phyloP scores from a whole-genome alignment of 1,284 basidiomycete genomes.

The Amylostereum areolatum region DNA sequence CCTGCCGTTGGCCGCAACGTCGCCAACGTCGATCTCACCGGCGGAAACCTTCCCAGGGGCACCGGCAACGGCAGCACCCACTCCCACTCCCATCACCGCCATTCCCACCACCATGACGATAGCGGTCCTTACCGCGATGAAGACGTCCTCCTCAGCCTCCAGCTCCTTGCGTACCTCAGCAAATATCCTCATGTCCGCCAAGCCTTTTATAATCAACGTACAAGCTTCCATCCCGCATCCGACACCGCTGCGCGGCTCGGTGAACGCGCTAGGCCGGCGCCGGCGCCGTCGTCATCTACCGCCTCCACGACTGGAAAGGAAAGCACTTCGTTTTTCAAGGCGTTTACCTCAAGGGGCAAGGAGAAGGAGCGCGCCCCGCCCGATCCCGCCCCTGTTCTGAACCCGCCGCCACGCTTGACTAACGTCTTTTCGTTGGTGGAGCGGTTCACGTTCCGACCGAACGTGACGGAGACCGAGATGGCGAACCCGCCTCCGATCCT shows the following conservation, averaged over 20 bases:
- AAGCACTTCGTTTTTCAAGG: constrained; percentile 20
- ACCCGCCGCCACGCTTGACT: constrained; percentile 44
- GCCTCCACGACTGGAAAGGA: background rate
- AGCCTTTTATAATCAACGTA: constrained; percentile 85
- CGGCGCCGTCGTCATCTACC: constrained; percentile 5
- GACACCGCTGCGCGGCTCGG: constrained; percentile 32
- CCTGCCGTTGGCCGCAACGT: constrained; percentile 4
- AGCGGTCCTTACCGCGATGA: constrained; percentile 86
- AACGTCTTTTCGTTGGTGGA: constrained; percentile 97
- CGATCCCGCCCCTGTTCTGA: constrained; percentile 12
- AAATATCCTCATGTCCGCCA: constrained; percentile 98
- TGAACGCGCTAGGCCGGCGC: background rate
- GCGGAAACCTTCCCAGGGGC: background rate
- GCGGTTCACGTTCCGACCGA: constrained; percentile 90
- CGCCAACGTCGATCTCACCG: background rate
- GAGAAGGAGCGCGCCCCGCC: constrained; percentile 25
- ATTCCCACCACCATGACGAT: constrained; percentile 28
- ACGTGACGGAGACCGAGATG: constrained; percentile 71
- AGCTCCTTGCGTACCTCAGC: constrained; percentile 92
- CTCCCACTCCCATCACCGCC: constrained; percentile 18
- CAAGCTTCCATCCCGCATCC: constrained; percentile 64
- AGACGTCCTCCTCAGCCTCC: constrained; percentile 87
- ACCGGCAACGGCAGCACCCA: constrained; percentile 2
- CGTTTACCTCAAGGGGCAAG: constrained; percentile 27
- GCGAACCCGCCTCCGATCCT: constrained; percentile 67